Percentiles rank a stretch among this genome's conserved stretches.
phyloP scores from a whole-genome alignment of 257 asterid genomes.

The Solanum virginianum region DNA sequence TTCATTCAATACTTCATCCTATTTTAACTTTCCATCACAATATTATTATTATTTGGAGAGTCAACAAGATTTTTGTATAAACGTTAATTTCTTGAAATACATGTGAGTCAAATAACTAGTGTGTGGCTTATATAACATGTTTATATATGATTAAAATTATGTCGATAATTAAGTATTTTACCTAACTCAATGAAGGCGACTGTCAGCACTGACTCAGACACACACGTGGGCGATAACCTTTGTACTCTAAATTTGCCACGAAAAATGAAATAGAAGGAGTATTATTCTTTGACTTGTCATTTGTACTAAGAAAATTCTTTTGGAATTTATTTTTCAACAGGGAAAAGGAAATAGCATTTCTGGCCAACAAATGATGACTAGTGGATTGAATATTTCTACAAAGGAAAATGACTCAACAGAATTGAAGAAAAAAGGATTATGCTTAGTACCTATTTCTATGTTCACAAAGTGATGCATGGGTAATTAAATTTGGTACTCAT shows the following conservation, averaged over 20 bases:
- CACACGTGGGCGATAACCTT: too few relatives aligned
- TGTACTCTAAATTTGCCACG: neutral
- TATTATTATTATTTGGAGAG: neutral
- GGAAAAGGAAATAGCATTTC: conserved; percentile 8
- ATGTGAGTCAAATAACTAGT: neutral
- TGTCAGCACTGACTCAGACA: too few relatives aligned
- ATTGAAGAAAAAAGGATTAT: conserved; percentile 25
- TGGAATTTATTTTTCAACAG: conserved; percentile 9
- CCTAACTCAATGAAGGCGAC: too few relatives aligned
- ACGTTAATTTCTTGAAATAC: neutral
- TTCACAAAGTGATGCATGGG: conserved; percentile 1
- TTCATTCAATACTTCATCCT: neutral
- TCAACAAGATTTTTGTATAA: neutral
- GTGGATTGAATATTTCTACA: conserved; percentile 3
- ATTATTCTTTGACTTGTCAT: too few relatives aligned
- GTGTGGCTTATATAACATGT: neutral
- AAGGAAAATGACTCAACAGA: conserved; percentile 13
- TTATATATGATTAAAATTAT: neutral
- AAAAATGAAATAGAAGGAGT: too few relatives aligned
- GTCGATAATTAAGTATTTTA: neutral
- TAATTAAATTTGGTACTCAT: neutral
- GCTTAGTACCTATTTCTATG: conserved; percentile 14
- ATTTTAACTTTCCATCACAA: neutral
- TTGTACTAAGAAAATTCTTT: neutral
- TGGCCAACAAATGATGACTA: conserved; percentile 4